Conservation (phyloP, 352 stramenopile species). For the Lagenidium giganteum region DNA sequence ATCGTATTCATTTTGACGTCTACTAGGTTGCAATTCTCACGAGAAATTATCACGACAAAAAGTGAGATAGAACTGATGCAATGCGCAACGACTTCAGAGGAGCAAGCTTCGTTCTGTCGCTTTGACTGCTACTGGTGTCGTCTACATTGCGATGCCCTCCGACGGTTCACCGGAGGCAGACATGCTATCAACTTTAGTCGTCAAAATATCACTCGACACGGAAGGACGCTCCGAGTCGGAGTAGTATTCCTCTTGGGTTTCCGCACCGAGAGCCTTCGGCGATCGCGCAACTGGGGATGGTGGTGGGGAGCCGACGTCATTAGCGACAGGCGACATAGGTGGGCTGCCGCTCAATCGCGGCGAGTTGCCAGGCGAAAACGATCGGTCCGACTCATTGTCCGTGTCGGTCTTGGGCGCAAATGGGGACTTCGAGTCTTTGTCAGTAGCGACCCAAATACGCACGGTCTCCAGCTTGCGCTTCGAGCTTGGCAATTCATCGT, state of each 20-base stretch:
- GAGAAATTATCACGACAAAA: too few species aligned
- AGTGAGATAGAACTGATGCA: too few species aligned
- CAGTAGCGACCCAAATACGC: constrained; percentile 82
- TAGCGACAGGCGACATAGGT: not conserved
- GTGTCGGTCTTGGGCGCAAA: constrained; percentile 55
- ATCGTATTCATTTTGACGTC: too few species aligned
- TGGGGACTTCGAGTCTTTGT: constrained; percentile 83
- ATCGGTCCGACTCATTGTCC: constrained; percentile 64
- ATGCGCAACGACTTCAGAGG: too few species aligned
- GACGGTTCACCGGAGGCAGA: constrained; percentile 43
- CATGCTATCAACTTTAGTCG: constrained; percentile 54
- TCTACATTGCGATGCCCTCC: constrained; percentile 74
- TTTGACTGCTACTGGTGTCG: constrained; percentile 1
- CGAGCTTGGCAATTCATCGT: constrained; percentile 48
- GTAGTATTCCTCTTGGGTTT: constrained; percentile 37
- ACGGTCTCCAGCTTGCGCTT: constrained; percentile 71
- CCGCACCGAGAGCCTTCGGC: too few species aligned
- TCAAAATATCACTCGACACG: constrained; percentile 61
- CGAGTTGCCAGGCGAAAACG: constrained; percentile 34
- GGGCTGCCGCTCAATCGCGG: constrained; percentile 29
- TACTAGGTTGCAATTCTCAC: too few species aligned
- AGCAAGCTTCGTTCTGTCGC: too few species aligned
- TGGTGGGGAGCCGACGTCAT: constrained; percentile 20
- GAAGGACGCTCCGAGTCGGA: constrained; percentile 63
- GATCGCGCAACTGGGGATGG: constrained; percentile 38